These are phyloP conservation scores for Plasmodium malariae DNA, from an alignment of 169 alveolate species.

Conservation along the genomic window DNA sequence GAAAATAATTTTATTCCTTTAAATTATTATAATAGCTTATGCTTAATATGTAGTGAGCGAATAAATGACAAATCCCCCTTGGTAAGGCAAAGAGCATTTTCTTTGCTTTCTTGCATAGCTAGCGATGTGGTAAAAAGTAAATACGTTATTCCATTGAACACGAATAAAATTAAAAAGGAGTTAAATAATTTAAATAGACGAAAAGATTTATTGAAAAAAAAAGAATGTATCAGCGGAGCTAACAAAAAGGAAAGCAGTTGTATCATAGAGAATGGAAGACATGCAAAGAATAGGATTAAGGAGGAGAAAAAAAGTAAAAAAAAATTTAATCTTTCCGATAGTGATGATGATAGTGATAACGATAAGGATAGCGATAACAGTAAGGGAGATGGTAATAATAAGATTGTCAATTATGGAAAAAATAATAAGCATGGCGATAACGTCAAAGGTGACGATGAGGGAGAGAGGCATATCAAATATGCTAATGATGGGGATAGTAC, in stretches of 20 bases:
- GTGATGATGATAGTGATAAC: slow-evolving; percentile 11
- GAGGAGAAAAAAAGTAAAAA: slow-evolving; percentile 3
- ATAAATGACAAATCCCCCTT: slow-evolving; percentile 84
- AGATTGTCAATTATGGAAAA: background rate
- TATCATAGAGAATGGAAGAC: background rate
- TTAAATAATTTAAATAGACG: slow-evolving; percentile 62
- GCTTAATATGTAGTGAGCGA: slow-evolving; percentile 79
- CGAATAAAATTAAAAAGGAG: slow-evolving; percentile 69
- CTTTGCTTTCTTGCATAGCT: slow-evolving; percentile 80
- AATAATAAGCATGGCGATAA: background rate
- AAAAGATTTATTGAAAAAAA: slow-evolving; percentile 41
- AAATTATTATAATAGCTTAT: slow-evolving; percentile 77
- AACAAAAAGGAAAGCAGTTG: background rate
- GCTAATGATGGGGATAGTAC: background rate
- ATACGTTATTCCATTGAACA: slow-evolving; percentile 77
- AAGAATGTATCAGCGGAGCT: background rate
- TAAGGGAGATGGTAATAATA: background rate
- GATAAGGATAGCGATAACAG: slow-evolving; percentile 5
- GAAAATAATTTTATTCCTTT: slow-evolving; percentile 84
- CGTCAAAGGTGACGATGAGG: background rate
- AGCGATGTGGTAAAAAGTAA: slow-evolving; percentile 80
- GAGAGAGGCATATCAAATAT: background rate
- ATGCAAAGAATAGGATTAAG: background rate
- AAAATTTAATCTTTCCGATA: slow-evolving; percentile 55
- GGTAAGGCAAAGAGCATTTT: slow-evolving; percentile 86